Base-by-base conservation (phyloP, 2,329 filamentous ascomycete genomes). In the Aureobasidium sp. region DNA sequence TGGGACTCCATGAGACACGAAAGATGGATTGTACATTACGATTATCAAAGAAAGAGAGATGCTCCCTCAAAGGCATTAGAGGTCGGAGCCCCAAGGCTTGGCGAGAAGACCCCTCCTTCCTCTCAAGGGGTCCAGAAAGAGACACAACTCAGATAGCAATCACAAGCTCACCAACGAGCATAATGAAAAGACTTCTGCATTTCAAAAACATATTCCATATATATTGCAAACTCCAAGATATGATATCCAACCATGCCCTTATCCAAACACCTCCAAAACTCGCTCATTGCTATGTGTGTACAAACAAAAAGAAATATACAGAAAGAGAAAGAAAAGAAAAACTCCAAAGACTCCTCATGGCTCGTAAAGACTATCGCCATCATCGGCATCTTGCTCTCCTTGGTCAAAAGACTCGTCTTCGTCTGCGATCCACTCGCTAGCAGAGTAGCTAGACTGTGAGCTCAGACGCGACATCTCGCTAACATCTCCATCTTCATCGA, bases 261-360 rank as follows among this genome's bases (percentile, higher is more conserved):
- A 13, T 23, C 10, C 17, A 10, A 25, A n/a, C 0, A n/a, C n/a
- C 33, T 11, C 8, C 19, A 29, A 29, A 40, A 25, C 23, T 37
- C 51, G 19, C 27, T 46, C 53, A 6, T 46, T 42, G 40, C 53
- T 33, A 55, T 55, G 51, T 55, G n/a, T 35, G 50, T 38, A 27
- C 35, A 33, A 37, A 2, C 21, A 27, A 25, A 25, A 5, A 29
- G 9, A 57, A 37, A 27, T 37, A 45, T 42, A 33, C 51, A 46
- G n/a, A 25, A 5, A 29, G 9, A 57, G 27, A 27, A 27, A 45
- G 31, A 33, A 38, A 46, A n/a, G 4, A 55, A 53, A 40, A 45
- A 57, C 38, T 57, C 27, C 42, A 33, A 23, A 23, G 15, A 45
- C 42, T 33, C 40, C 25, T 57, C 53, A 57, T 57, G 53, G 53